Percentiles rank a stretch among this genome's conserved stretches.
Conservation (phyloP, 805 yeast genomes). For the Saccharomycopsis schoenii region DNA sequence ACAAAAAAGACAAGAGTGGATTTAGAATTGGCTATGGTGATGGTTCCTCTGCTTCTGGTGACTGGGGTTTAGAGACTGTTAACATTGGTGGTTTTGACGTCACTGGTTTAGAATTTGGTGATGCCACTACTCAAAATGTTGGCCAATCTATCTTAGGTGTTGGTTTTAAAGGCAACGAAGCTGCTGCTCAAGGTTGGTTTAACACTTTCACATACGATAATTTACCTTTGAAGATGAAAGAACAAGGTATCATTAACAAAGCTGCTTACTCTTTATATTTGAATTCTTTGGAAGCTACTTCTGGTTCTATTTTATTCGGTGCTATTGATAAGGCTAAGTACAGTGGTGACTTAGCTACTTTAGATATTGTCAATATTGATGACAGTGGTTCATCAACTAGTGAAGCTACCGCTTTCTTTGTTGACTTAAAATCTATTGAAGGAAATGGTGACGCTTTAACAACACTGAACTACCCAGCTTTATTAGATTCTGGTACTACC, state of each 20-base stretch:
- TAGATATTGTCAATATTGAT: slow-evolving; percentile 32
- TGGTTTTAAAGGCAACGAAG: slow-evolving; percentile 19
- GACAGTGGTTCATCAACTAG: slow-evolving; percentile 40
- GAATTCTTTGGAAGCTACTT: slow-evolving; percentile 22
- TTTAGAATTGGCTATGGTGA: slow-evolving; percentile 40
- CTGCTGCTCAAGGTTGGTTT: slow-evolving; percentile 33
- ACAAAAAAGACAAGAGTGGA: slow-evolving; percentile 24
- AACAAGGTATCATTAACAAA: slow-evolving; percentile 31
- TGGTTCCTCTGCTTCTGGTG: slow-evolving; percentile 39
- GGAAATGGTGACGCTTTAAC: slow-evolving; percentile 11
- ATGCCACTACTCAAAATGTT: slow-evolving; percentile 14
- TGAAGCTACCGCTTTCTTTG: slow-evolving; percentile 33
- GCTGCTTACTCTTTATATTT: slow-evolving; percentile 40
- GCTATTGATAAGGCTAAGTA: slow-evolving; percentile 43
- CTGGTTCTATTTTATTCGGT: slow-evolving; percentile 40
- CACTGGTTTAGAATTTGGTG: slow-evolving; percentile 11
- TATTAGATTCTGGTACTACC: slow-evolving; percentile 36
- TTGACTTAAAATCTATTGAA: slow-evolving; percentile 6
- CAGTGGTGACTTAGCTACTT: slow-evolving; percentile 30
- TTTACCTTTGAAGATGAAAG: slow-evolving; percentile 26
- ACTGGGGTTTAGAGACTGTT: slow-evolving; percentile 26
- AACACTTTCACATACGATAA: slow-evolving; percentile 18
- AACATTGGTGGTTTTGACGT: slow-evolving; percentile 16
- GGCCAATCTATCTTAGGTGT: slow-evolving; percentile 12
- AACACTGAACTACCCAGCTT: slow-evolving; percentile 28